Conservation (phyloP, 257 asterid genomes). For the Capsicum pubescens region DNA sequence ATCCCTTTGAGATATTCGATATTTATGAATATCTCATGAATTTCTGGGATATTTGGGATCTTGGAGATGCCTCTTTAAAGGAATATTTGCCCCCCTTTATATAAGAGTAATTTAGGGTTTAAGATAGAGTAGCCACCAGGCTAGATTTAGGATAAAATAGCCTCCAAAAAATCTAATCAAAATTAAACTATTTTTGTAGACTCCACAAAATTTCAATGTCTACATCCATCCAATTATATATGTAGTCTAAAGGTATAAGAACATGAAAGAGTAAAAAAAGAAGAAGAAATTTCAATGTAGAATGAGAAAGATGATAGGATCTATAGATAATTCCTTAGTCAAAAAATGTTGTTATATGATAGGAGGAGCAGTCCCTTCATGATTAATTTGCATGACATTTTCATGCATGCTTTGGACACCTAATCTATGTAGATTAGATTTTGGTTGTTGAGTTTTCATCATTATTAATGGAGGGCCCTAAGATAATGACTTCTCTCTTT, state of each 20-base stretch:
- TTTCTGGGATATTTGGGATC: too few species aligned
- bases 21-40: too few species aligned
- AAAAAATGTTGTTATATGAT: background rate
- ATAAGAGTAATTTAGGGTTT: too few species aligned
- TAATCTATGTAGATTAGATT: background rate
- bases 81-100: too few species aligned
- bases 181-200: too few species aligned
- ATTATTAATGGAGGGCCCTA: background rate
- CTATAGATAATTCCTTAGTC: background rate
- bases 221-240: too few species aligned
- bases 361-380: conserved; percentile 12
- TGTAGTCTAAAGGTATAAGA: background rate
- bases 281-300: background rate
- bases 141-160: too few species aligned
- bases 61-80: too few species aligned
- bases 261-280: background rate
- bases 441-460: conserved; percentile 26
- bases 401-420: conserved; percentile 34
- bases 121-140: too few species aligned
- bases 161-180: too few species aligned
- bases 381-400: conserved; percentile 29
- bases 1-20: too few species aligned
- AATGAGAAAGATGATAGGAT: background rate
- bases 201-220: too few species aligned
- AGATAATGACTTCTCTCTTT: conserved; percentile 27